Base-by-base conservation (phyloP, 176 grass and related monocot genomes). In the Musa beccarii region DNA sequence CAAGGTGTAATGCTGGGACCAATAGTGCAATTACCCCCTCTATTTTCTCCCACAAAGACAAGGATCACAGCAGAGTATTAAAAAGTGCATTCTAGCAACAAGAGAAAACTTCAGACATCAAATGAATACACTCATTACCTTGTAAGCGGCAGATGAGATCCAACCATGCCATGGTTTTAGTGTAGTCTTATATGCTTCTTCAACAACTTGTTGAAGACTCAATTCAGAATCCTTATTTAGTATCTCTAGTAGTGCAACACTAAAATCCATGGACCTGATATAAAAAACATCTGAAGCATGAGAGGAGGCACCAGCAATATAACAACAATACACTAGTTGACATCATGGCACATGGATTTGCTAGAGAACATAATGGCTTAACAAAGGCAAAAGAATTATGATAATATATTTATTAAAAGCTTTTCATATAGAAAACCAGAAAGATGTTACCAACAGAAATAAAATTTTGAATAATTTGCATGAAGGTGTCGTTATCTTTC, bases 141-240 rank as follows among this genome's bases (percentile, higher is more conserved):
- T 98, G 28, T 80, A 98, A 50, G 95, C 90, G 23, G 95, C 95
- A 19, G 90, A 91, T 53, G 95, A 83, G 51, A 98, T 94, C 95
- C 95, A 94, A 20, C 95, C 95, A 79, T 94, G 95, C 84, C 90
- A 98, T 63, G 81, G 95, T 70, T 86, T 87, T 15, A 98, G 76
- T 49, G 78, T 83, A 55, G 20, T 61, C 66, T 20, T 63, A 65
- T 94, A 98, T 6, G 86, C 83, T 53, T 84, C 78, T 75, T 98
- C 88, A 16, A 93, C 82, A 7, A 87, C 66, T 71, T 98, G 68
- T 11, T 75, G 53, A 34, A 98, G 77, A 66, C 63, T 86, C 83
- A 52, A 76, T 51, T 86, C 84, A 76, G 82, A 79, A 71, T 80
- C 86, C 53, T 84, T 83, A 74, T 82, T 80, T 25, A 98, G 7